These are phyloP conservation scores for Bruguiera hainesii DNA, from an alignment of 441 rosid genomes.

Conservation along the genomic window DNA sequence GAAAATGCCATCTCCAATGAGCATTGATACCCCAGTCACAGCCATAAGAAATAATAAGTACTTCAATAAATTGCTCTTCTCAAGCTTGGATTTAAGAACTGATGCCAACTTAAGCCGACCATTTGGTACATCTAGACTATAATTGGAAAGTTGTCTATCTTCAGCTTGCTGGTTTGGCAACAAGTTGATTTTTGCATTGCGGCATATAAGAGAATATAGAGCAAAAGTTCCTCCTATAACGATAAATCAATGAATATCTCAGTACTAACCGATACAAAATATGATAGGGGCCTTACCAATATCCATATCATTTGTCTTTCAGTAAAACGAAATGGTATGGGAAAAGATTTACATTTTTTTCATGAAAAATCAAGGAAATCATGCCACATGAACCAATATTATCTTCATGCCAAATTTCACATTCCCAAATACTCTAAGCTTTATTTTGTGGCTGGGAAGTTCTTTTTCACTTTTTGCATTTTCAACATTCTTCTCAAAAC, in stretches of 20 bases:
- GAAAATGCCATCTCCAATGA: conserved; percentile 50
- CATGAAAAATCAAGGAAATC: too few species aligned
- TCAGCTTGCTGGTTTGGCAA: conserved; percentile 28
- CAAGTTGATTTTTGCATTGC: conserved; percentile 27
- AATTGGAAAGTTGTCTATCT: conserved; percentile 26
- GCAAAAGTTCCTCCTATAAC: conserved; percentile 34
- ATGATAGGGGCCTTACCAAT: background rate
- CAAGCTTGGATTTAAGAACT: conserved; percentile 20
- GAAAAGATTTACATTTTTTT: too few species aligned
- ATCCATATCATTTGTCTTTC: too few species aligned
- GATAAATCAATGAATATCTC: background rate
- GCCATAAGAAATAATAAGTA: conserved; percentile 25
- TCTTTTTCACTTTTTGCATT: too few species aligned
- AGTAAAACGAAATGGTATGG: too few species aligned
- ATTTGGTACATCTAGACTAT: conserved; percentile 16
- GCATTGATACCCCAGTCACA: conserved; percentile 42
- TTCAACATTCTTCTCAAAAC: too few species aligned
- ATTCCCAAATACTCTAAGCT: too few species aligned
- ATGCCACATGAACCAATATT: too few species aligned
- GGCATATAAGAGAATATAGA: conserved; percentile 23
- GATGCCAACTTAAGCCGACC: conserved; percentile 19
- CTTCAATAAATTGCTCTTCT: conserved; percentile 23
- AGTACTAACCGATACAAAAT: background rate
- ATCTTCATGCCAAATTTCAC: too few species aligned
- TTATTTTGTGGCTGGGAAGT: too few species aligned